These are phyloP conservation scores for Lactarius deliciosus DNA, from an alignment of 768 basidiomycete genomes.

Conservation along the genomic window DNA sequence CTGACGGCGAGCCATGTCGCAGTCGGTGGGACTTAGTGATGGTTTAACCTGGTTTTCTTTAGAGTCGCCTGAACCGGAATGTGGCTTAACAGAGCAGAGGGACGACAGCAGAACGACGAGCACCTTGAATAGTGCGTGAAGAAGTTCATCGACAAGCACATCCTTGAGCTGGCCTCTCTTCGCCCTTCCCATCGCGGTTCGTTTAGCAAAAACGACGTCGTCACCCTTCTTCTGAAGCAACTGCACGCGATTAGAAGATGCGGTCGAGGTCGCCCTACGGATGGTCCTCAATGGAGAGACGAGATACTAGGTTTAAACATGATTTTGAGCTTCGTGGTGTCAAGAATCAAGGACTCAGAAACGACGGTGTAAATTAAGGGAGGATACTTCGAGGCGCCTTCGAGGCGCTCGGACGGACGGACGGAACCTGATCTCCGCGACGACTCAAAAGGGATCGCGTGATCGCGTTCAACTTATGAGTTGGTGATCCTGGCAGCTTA, in stretches of 20 bases:
- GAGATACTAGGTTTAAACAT: neutral
- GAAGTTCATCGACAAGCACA: conserved; percentile 80
- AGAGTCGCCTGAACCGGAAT: conserved; percentile 54
- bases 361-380: neutral
- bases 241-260: conserved; percentile 45
- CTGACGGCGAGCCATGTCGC: too few relatives aligned
- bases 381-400: conserved; percentile 3
- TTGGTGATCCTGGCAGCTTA: neutral
- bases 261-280: conserved; percentile 31
- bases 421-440: neutral
- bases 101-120: conserved; percentile 9
- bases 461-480: conserved; percentile 2
- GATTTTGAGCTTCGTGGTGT: neutral
- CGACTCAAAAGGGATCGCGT: neutral
- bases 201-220: conserved; percentile 79
- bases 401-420: too few relatives aligned
- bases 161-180: conserved; percentile 95
- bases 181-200: conserved; percentile 79
- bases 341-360: neutral
- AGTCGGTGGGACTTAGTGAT: too few relatives aligned
- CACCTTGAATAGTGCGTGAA: conserved; percentile 80
- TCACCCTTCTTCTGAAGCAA: conserved; percentile 70
- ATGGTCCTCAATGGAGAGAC: conserved; percentile 3
- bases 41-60: conserved; percentile 64
- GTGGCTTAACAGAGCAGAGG: neutral